Base-by-base conservation (phyloP, 805 yeast species). In the Pachysolen tannophilus region DNA sequence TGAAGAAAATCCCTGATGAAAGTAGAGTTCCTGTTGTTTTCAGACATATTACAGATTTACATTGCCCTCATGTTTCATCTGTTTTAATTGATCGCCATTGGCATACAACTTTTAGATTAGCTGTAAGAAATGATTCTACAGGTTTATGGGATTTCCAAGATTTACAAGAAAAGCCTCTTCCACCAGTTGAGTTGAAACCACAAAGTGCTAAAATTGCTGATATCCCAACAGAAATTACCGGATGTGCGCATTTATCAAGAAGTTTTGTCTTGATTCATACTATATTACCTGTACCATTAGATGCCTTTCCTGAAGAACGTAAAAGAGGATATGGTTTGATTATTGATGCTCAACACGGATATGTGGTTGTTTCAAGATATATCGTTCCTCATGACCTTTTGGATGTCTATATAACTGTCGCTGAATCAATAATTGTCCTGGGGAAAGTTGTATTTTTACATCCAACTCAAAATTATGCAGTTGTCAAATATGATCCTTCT, bases 381-480 rank as follows among this genome's bases (percentile, higher is more conserved):
- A 66, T 72, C 36, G 84, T 87, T 18, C 94, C 95, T 6, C 94
- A 86, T 58, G 94, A 83, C 46, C 56, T 80, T 45, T 67, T 79
- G 45, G 95, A 88, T 54, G 67, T 87, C 17, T 66, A 74, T 32
- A 69, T 88, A 15, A 77, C 88, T 3, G 74, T 88, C 50, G 95
- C 96, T 4, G 95, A 88, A 43, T 81, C 94, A 1, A 73, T 84
- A 16, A 75, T 79, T 43, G 69, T 87, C 10, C 85, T 94, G 0
- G 96, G 81, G 1, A 67, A 75, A 43, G 92, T 87, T 18, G 77
- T 77, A 16, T 88, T 86, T 47, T 61, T 85, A 49, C 96, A 87
- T 52, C 96, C 97, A 23, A 75, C 84, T 25, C 84, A 81, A 46
- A 87, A 87, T 46, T 87, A 82, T 55, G 87, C 94, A 2, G 74